Conservation (phyloP, 805 yeast genomes). For the Saturnispora galanensis region DNA sequence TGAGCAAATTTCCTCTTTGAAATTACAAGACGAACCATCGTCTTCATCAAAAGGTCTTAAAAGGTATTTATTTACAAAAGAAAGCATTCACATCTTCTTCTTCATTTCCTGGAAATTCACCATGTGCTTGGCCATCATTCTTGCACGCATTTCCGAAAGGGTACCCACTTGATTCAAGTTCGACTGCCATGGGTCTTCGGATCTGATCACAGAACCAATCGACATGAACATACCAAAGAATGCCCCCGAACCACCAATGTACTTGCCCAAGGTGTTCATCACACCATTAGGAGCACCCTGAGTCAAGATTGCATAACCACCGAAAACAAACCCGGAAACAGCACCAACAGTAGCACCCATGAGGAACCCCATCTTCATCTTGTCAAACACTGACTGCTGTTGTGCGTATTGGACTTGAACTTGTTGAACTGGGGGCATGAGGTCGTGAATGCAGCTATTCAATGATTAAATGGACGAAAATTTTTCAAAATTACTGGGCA, state of each 20-base stretch:
- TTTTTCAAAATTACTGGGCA: not conserved
- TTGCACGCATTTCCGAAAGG: constrained; percentile 31
- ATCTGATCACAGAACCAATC: constrained; percentile 84
- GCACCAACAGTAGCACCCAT: constrained; percentile 95
- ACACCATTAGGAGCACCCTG: constrained; percentile 98
- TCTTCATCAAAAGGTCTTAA: not conserved
- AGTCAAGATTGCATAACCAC: constrained; percentile 82
- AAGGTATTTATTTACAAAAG: not conserved
- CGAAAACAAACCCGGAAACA: constrained; percentile 89
- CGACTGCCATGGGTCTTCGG: constrained; percentile 38
- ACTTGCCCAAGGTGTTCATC: constrained; percentile 93
- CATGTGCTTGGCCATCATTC: constrained; percentile 33
- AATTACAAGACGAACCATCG: not conserved
- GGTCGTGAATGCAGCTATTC: not conserved
- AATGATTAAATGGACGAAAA: too few species aligned
- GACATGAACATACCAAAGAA: constrained; percentile 96
- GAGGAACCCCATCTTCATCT: constrained; percentile 96
- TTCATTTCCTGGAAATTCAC: constrained; percentile 23
- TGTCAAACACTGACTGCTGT: constrained; percentile 83
- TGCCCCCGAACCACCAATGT: constrained; percentile 92
- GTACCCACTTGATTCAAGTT: constrained; percentile 21
- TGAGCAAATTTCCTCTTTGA: not conserved
- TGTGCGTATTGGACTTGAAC: constrained; percentile 46
- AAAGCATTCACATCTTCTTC: constrained; percentile 7
- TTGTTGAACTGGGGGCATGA: constrained; percentile 62